Evolutionary conservation across 73 alveolate genomes (phyloP).

Genomic region (Stentor roeselii): DNA sequence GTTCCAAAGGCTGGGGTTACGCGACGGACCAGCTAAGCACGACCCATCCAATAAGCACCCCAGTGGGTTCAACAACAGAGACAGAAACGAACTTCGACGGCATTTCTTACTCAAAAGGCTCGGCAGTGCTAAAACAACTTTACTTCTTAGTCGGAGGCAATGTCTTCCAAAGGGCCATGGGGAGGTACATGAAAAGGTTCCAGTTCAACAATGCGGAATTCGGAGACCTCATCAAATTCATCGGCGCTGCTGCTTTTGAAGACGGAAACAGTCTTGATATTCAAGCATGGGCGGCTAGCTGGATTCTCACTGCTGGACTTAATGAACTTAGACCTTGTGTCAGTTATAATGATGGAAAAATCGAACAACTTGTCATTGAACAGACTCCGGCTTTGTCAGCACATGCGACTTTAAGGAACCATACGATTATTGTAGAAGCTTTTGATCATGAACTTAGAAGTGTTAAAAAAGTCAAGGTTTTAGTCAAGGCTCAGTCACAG

Average conservation of each 20-base stretch:
- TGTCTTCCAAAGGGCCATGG: slow-evolving; percentile 71
- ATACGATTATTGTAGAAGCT: slow-evolving; percentile 60
- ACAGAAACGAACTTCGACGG: slow-evolving; percentile 92
- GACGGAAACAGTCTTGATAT: slow-evolving; percentile 52
- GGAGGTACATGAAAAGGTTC: slow-evolving; percentile 68
- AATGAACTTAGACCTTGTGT: slow-evolving; percentile 68
- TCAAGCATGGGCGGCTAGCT: slow-evolving; percentile 54
- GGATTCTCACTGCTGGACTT: slow-evolving; percentile 84
- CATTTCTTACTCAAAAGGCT: slow-evolving; percentile 91
- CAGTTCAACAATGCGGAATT: slow-evolving; percentile 79
- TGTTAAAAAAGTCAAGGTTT: slow-evolving; percentile 17
- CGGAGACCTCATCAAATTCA: slow-evolving; percentile 69
- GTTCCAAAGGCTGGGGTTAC: slow-evolving; percentile 81
- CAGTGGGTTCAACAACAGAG: slow-evolving; percentile 76
- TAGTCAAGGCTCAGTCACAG: slow-evolving; percentile 11
- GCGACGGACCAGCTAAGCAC: slow-evolving; percentile 85
- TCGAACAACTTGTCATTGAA: slow-evolving; percentile 48
- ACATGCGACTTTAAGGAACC: slow-evolving; percentile 66
- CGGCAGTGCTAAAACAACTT: slow-evolving; percentile 81
- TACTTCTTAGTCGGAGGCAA: slow-evolving; percentile 80
- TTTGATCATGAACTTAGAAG: slow-evolving; percentile 53
- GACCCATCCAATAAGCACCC: slow-evolving; percentile 92
- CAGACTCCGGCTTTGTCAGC: slow-evolving; percentile 65
- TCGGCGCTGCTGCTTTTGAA: slow-evolving; percentile 66
- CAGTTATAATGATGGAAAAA: slow-evolving; percentile 54